A percentile compares a stretch with the other conserved stretches of the same genome.
These are phyloP conservation scores for Pelargonium citronellum DNA, from an alignment of 441 rosid genomes.

Conservation along the genomic window DNA sequence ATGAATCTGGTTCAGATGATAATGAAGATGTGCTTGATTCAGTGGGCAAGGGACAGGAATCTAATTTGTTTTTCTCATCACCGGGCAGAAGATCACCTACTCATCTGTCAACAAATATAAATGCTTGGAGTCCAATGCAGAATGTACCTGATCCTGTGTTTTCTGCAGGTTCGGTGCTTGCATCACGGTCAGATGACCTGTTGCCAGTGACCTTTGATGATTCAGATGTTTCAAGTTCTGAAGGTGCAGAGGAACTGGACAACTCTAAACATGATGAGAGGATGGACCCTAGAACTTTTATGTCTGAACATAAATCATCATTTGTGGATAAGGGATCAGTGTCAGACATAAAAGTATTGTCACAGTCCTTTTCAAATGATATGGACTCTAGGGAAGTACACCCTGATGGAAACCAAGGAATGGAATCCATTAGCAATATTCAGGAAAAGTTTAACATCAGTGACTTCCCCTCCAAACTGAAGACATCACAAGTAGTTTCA, in stretches of 20 bases:
- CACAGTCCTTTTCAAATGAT: constrained; percentile 15
- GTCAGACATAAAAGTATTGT: constrained; percentile 19
- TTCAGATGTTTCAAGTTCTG: constrained; percentile 47
- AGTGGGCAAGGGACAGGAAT: constrained; percentile 28
- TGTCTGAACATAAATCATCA: constrained; percentile 17
- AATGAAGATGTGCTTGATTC: constrained; percentile 33
- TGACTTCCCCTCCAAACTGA: constrained; percentile 2
- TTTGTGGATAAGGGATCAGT: constrained; percentile 18
- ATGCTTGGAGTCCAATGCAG: constrained; percentile 32
- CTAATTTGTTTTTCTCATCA: constrained; percentile 31
- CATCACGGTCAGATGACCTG: constrained; percentile 32
- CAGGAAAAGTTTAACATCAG: constrained; percentile 10
- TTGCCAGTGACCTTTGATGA: constrained; percentile 47
- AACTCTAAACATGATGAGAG: constrained; percentile 27
- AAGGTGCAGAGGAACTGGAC: constrained; percentile 39
- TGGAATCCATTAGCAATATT: constrained; percentile 10
- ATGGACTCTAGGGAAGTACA: constrained; percentile 12
- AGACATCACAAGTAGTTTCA: constrained; percentile 10
- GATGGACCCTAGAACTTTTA: constrained; percentile 9
- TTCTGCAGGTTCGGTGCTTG: constrained; percentile 34
- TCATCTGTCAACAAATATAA: constrained; percentile 23
- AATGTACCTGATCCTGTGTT: constrained; percentile 29
- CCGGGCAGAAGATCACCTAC: constrained; percentile 31
- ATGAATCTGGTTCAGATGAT: constrained; percentile 54
- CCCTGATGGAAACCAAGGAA: constrained; percentile 15